phyloP scores from a whole-genome alignment of 2,329 filamentous ascomycete species.

The Pseudogymnoascus sp. region DNA sequence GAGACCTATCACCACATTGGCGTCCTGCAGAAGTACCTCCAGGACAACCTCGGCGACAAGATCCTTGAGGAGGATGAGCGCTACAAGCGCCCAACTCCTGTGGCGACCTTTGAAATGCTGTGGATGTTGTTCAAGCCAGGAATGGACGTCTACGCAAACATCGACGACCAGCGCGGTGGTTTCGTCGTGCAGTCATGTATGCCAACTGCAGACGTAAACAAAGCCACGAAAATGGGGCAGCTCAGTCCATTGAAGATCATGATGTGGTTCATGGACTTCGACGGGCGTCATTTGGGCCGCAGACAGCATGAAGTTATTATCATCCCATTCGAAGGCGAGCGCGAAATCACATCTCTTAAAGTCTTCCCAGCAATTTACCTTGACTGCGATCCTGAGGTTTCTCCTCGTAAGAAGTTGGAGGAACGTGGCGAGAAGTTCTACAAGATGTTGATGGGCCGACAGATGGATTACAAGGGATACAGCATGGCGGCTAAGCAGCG shows the following conservation, averaged over 20 bases:
- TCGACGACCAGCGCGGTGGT: slow-evolving; percentile 17
- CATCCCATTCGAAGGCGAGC: slow-evolving; percentile 22
- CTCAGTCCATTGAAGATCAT: slow-evolving; percentile 17
- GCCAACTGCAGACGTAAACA: background rate
- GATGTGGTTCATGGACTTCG: slow-evolving; percentile 26
- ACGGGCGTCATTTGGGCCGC: slow-evolving; percentile 22
- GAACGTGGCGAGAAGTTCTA: slow-evolving; percentile 21
- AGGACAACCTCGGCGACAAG: slow-evolving; percentile 18
- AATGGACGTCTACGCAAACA: slow-evolving; percentile 17
- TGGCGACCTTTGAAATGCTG: slow-evolving; percentile 20
- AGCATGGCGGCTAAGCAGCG: slow-evolving; percentile 17
- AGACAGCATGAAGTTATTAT: slow-evolving; percentile 20
- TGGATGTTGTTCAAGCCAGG: slow-evolving; percentile 22
- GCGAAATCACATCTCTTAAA: slow-evolving; percentile 22
- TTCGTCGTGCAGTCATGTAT: slow-evolving; percentile 16
- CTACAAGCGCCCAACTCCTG: slow-evolving; percentile 14
- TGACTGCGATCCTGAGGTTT: slow-evolving; percentile 12
- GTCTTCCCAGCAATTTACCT: slow-evolving; percentile 21
- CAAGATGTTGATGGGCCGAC: slow-evolving; percentile 17
- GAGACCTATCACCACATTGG: slow-evolving; percentile 17
- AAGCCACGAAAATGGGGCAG: slow-evolving; percentile 13
- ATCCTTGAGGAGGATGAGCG: slow-evolving; percentile 16
- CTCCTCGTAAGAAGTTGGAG: slow-evolving; percentile 13
- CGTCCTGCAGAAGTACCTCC: slow-evolving; percentile 13
- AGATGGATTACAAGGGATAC: slow-evolving; percentile 21